phyloP scores from a whole-genome alignment of 2,329 filamentous ascomycete genomes.

The Aspergillus aculeatinus region DNA sequence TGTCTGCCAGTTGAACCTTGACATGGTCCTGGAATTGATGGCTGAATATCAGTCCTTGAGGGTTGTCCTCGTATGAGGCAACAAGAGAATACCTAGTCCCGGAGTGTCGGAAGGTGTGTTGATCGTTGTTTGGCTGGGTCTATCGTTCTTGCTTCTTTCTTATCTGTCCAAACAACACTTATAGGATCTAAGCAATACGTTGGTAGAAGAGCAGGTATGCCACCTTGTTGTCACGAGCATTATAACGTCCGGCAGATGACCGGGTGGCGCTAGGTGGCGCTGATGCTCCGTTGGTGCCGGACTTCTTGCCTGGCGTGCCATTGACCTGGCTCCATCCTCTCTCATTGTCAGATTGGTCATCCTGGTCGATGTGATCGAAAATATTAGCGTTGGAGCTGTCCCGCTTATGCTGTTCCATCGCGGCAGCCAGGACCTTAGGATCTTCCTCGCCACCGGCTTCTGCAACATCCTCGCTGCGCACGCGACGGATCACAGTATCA shows the following conservation, averaged over 20 bases:
- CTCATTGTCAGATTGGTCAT: constrained; percentile 64
- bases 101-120: neutral
- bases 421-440: constrained; percentile 64
- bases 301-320: constrained; percentile 67
- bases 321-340: constrained; percentile 82
- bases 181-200: constrained; percentile 53
- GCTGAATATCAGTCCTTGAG: neutral
- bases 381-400: constrained; percentile 63
- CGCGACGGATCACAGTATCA: constrained; percentile 83
- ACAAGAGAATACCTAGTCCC: neutral
- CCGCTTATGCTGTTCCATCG: constrained; percentile 66
- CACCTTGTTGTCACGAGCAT: constrained; percentile 87
- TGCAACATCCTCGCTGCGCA: constrained; percentile 84
- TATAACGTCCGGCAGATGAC: constrained; percentile 57
- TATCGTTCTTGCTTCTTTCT: neutral
- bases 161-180: neutral
- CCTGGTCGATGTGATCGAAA: constrained; percentile 66
- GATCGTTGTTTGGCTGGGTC: neutral
- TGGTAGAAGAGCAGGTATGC: constrained; percentile 97
- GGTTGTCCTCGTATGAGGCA: neutral
- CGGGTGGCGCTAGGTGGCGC: constrained; percentile 58
- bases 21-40: neutral
- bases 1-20: neutral
- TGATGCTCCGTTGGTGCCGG: constrained; percentile 59
- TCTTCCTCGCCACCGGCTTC: constrained; percentile 81